Conservation (phyloP, 495 filamentous ascomycete genomes). For the Penicillium alfredii region DNA sequence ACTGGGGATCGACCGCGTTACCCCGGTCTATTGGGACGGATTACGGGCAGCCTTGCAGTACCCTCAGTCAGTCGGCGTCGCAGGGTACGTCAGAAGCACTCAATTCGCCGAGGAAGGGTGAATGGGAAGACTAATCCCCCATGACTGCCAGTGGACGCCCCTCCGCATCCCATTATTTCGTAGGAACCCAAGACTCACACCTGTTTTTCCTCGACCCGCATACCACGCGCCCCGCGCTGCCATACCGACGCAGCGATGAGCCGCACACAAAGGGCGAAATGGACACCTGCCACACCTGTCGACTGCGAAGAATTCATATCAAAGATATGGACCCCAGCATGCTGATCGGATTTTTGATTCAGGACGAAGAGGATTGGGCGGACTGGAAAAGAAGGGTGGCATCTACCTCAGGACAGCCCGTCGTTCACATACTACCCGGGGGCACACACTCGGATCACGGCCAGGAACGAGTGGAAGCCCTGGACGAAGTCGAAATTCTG, state of each 20-base stretch:
- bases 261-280: slow-evolving; percentile 66
- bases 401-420: slow-evolving; percentile 68
- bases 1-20: slow-evolving; percentile 89
- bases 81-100: slow-evolving; percentile 58
- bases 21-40: slow-evolving; percentile 85
- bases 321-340: slow-evolving; percentile 98
- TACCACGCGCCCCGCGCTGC: slow-evolving; percentile 62
- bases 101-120: slow-evolving; percentile 1
- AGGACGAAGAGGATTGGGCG: slow-evolving; percentile 74
- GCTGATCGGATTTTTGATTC: slow-evolving; percentile 93
- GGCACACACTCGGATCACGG: slow-evolving; percentile 56
- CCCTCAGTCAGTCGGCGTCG: slow-evolving; percentile 88
- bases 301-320: slow-evolving; percentile 74
- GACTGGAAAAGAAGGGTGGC: slow-evolving; percentile 68
- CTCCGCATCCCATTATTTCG: slow-evolving; percentile 92
- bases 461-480: slow-evolving; percentile 58
- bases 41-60: slow-evolving; percentile 75
- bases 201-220: slow-evolving; percentile 98
- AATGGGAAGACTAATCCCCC: slow-evolving; percentile 3
- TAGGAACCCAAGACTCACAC: slow-evolving; percentile 82
- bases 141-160: slow-evolving; percentile 66
- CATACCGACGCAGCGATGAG: slow-evolving; percentile 42
- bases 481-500: slow-evolving; percentile 86
- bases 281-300: slow-evolving; percentile 78
- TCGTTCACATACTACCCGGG: slow-evolving; percentile 64